Percentiles rank a stretch among this genome's conserved stretches.
These are phyloP conservation scores for Asterella californica DNA, from an alignment of 225 moss, liverwort and hornwort species.

Conservation along the genomic window DNA sequence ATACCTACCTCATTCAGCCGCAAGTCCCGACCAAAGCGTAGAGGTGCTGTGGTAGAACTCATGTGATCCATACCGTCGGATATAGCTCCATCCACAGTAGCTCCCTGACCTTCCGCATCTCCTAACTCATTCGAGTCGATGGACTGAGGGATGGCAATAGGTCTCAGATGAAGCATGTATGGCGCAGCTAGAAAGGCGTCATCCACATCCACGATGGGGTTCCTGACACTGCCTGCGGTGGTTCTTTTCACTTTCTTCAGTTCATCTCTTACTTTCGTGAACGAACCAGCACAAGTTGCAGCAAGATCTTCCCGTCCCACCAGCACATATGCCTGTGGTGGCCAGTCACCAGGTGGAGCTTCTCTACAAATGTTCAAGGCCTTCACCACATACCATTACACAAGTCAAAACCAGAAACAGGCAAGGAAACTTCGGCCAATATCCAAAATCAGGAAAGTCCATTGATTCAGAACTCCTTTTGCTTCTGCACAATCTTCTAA, in stretches of 20 bases:
- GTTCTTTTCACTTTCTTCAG: slow-evolving; percentile 28
- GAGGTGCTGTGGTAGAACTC: slow-evolving; percentile 62
- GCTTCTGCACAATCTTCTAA: neutral
- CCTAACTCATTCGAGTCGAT: slow-evolving; percentile 58
- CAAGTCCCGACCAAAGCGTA: slow-evolving; percentile 85
- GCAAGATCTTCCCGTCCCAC: slow-evolving; percentile 96
- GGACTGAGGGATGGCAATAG: slow-evolving; percentile 64
- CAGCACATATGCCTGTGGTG: slow-evolving; percentile 81
- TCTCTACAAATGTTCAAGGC: slow-evolving; percentile 84
- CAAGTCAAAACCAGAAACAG: neutral
- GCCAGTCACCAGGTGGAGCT: slow-evolving; percentile 96
- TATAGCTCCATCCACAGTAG: slow-evolving; percentile 44
- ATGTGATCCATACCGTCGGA: slow-evolving; percentile 97
- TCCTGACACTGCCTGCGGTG: slow-evolving; percentile 29
- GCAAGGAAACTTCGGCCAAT: neutral
- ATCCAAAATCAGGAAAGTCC: neutral
- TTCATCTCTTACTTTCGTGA: slow-evolving; percentile 43
- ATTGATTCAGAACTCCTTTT: neutral
- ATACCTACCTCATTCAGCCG: slow-evolving; percentile 68
- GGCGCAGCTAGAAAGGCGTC: slow-evolving; percentile 93
- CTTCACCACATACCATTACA: slow-evolving; percentile 19
- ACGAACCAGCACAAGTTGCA: slow-evolving; percentile 56
- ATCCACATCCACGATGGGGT: slow-evolving; percentile 46
- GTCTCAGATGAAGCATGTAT: slow-evolving; percentile 79
- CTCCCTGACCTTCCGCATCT: slow-evolving; percentile 57